phyloP scores from a whole-genome alignment of 2,329 filamentous ascomycete genomes.

The Pyrenochaeta sp. region DNA sequence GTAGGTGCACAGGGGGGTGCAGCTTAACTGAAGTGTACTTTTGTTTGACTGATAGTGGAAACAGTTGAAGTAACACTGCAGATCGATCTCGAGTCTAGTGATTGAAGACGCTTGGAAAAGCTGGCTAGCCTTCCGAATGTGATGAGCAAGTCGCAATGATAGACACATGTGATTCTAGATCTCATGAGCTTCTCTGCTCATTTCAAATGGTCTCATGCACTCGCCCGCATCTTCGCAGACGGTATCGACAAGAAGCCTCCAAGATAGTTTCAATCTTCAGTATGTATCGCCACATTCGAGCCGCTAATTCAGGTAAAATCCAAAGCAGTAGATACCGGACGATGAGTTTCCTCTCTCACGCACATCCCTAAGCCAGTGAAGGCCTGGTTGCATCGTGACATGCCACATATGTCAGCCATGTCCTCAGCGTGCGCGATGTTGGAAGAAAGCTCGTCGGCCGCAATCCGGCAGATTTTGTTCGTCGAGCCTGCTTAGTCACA shows the following conservation, averaged over 20 bases:
- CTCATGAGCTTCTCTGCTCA: background rate
- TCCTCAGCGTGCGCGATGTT: constrained; percentile 49
- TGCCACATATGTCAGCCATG: constrained; percentile 44
- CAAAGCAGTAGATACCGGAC: constrained; percentile 63
- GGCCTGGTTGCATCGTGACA: constrained; percentile 47
- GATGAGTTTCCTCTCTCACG: constrained; percentile 55
- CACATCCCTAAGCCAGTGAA: constrained; percentile 55
- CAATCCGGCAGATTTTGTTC: constrained; percentile 33
- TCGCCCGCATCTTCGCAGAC: background rate
- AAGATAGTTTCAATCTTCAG: background rate
- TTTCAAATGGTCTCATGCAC: background rate
- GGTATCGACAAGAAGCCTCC: background rate
- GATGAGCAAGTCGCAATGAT: too few species aligned
- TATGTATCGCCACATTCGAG: constrained; percentile 61
- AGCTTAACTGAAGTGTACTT: too few species aligned
- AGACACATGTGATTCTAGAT: too few species aligned
- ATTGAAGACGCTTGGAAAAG: too few species aligned
- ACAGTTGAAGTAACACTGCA: too few species aligned
- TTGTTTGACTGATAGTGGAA: too few species aligned
- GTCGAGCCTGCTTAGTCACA: constrained; percentile 42
- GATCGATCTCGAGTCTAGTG: too few species aligned
- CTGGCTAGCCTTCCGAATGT: too few species aligned
- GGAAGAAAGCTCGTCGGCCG: constrained; percentile 21
- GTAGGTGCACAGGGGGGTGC: too few species aligned
- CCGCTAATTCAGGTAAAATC: constrained; percentile 60